A percentile compares a stretch with the other conserved stretches of the same genome.
These are phyloP conservation scores for Auricularia sp. DNA, from an alignment of 768 basidiomycete species.

Conservation along the genomic window DNA sequence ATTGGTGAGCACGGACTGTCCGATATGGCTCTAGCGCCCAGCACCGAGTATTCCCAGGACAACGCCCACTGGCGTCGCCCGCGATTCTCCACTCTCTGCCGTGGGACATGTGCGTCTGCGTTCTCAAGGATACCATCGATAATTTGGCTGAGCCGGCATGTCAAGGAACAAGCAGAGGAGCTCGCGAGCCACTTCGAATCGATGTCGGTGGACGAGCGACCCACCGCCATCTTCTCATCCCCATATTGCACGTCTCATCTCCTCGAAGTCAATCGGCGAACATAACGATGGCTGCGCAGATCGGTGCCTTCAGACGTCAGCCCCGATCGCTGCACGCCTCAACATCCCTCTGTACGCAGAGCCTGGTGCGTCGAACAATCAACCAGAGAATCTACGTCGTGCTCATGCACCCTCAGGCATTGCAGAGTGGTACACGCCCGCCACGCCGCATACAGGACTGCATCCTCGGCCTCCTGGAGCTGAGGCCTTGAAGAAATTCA, in stretches of 20 bases:
- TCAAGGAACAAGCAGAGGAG: slow-evolving; percentile 62
- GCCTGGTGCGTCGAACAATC: slow-evolving; percentile 42
- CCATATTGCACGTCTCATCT: slow-evolving; percentile 55
- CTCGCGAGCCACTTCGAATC: slow-evolving; percentile 53
- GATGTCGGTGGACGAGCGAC: slow-evolving; percentile 54
- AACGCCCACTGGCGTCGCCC: background rate
- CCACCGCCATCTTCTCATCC: slow-evolving; percentile 75
- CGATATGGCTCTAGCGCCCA: background rate
- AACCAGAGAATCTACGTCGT: background rate
- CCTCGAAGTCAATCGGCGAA: background rate
- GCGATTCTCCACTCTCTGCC: background rate
- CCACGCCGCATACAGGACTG: slow-evolving; percentile 52
- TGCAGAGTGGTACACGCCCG: slow-evolving; percentile 74
- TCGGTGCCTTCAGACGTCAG: slow-evolving; percentile 77
- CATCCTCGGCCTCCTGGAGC: slow-evolving; percentile 66
- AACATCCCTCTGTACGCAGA: slow-evolving; percentile 65
- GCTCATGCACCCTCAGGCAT: slow-evolving; percentile 34
- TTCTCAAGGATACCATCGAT: background rate
- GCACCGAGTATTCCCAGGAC: background rate
- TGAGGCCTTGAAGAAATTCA: slow-evolving; percentile 39
- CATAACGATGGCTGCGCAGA: slow-evolving; percentile 33
- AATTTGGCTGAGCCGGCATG: background rate
- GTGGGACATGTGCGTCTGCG: background rate
- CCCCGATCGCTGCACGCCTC: slow-evolving; percentile 52
- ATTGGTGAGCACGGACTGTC: background rate